Percentiles rank a stretch among this genome's conserved stretches.
Evolutionary conservation across 1,284 basidiomycete species (phyloP).

Genomic region (Ustilago xerochloae): DNA sequence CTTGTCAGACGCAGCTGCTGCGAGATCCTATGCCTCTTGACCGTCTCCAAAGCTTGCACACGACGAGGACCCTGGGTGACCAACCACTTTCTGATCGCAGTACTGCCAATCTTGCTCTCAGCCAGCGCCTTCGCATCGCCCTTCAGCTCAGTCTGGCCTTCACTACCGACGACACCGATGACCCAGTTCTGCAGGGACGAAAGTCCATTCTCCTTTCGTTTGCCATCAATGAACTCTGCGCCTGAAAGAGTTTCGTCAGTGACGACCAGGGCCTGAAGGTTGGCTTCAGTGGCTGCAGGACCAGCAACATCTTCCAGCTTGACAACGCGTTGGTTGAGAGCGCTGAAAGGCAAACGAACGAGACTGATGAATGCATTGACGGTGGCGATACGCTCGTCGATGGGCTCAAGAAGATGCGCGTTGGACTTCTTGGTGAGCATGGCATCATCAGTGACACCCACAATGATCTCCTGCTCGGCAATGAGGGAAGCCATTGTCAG

Average conservation of each 20-base stretch:
- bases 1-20: slow-evolving; percentile 25
- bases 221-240: slow-evolving; percentile 54
- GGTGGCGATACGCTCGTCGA: slow-evolving; percentile 69
- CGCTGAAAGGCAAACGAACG: slow-evolving; percentile 26
- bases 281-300: slow-evolving; percentile 59
- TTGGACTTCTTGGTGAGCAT: slow-evolving; percentile 82
- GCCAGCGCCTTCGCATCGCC: slow-evolving; percentile 58
- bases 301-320: slow-evolving; percentile 62
- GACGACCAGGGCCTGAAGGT: slow-evolving; percentile 58
- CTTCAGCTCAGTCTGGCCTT: slow-evolving; percentile 54
- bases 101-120: slow-evolving; percentile 64
- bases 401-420: slow-evolving; percentile 77
- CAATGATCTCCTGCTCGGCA: slow-evolving; percentile 80
- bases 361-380: slow-evolving; percentile 59
- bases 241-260: slow-evolving; percentile 65
- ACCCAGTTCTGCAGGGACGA: slow-evolving; percentile 45
- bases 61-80: slow-evolving; percentile 26
- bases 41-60: slow-evolving; percentile 31
- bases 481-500: slow-evolving; percentile 90
- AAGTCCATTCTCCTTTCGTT: slow-evolving; percentile 50
- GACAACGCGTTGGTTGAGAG: slow-evolving; percentile 51
- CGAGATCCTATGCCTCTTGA: slow-evolving; percentile 14
- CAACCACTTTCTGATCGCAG: slow-evolving; percentile 63
- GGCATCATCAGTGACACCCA: slow-evolving; percentile 82
- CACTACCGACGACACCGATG: slow-evolving; percentile 60